Evolutionary conservation across 306 rosid genomes (phyloP).

Genomic region (Trichosanthes truncata): DNA sequence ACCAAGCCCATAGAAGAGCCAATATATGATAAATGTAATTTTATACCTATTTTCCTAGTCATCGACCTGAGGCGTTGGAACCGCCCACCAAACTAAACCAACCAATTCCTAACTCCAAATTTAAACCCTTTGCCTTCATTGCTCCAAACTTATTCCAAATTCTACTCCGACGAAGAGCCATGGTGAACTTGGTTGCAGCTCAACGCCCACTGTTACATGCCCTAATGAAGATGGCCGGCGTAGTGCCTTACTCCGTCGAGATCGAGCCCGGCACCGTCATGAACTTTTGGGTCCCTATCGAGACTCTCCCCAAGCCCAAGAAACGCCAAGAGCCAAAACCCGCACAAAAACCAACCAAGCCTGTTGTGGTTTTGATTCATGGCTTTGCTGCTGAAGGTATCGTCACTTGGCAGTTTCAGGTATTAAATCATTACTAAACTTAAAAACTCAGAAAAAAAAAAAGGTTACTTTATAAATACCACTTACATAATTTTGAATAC

Average conservation of each 20-base stretch:
- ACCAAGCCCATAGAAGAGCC: background rate
- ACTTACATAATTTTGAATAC: no score
- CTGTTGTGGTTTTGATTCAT: slow-evolving; percentile 60
- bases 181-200: slow-evolving; percentile 78
- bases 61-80: background rate
- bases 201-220: slow-evolving; percentile 52
- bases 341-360: slow-evolving; percentile 37
- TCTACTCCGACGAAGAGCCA: background rate
- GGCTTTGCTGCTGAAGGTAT: slow-evolving; percentile 85
- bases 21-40: background rate
- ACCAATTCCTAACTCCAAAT: background rate
- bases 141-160: background rate
- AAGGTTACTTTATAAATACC: no score
- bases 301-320: slow-evolving; percentile 44
- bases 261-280: slow-evolving; percentile 66
- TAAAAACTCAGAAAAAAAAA: background rate
- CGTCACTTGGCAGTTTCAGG: slow-evolving; percentile 72
- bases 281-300: slow-evolving; percentile 71
- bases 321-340: slow-evolving; percentile 18
- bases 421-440: background rate
- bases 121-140: background rate
- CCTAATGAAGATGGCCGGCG: slow-evolving; percentile 87
- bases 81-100: background rate
- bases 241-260: slow-evolving; percentile 53
- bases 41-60: background rate